Conservation (phyloP, 371 early-diverging fungal genomes). For the Funneliformis caledonium region DNA sequence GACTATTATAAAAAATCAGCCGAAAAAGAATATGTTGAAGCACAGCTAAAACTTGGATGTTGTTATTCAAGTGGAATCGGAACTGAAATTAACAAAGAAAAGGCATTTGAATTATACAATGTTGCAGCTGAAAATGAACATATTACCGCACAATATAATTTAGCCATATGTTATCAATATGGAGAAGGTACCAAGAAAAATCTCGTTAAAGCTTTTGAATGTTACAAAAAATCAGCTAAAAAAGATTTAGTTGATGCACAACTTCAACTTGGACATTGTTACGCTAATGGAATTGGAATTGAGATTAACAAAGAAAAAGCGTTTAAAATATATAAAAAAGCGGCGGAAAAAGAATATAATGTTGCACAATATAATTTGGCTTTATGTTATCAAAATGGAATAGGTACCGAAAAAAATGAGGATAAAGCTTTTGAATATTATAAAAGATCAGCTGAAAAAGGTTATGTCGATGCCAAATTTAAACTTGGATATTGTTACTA, state of each 20-base stretch:
- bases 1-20: conserved; percentile 69
- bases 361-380: conserved; percentile 63
- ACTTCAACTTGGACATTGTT: conserved; percentile 79
- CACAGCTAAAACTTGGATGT: conserved; percentile 72
- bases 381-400: conserved; percentile 54
- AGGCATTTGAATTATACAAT: conserved; percentile 61
- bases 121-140: conserved; percentile 47
- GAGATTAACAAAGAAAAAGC: conserved; percentile 46
- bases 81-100: conserved; percentile 48
- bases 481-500: conserved; percentile 55
- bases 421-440: conserved; percentile 67
- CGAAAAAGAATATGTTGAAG: conserved; percentile 67
- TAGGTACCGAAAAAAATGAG: conserved; percentile 61
- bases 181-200: conserved; percentile 8
- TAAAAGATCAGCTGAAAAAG: conserved; percentile 57
- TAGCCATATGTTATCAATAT: background rate
- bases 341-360: conserved; percentile 51
- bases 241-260: conserved; percentile 56
- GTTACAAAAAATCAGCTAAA: conserved; percentile 61
- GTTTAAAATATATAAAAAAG: conserved; percentile 52
- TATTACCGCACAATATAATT: conserved; percentile 44
- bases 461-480: background rate
- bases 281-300: conserved; percentile 80
- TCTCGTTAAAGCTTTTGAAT: conserved; percentile 50
- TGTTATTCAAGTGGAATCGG: conserved; percentile 70